A percentile compares a stretch with the other conserved stretches of the same genome.
These are phyloP conservation scores for Setaria viridis DNA, from an alignment of 202 grass and related monocot species.

Conservation along the genomic window DNA sequence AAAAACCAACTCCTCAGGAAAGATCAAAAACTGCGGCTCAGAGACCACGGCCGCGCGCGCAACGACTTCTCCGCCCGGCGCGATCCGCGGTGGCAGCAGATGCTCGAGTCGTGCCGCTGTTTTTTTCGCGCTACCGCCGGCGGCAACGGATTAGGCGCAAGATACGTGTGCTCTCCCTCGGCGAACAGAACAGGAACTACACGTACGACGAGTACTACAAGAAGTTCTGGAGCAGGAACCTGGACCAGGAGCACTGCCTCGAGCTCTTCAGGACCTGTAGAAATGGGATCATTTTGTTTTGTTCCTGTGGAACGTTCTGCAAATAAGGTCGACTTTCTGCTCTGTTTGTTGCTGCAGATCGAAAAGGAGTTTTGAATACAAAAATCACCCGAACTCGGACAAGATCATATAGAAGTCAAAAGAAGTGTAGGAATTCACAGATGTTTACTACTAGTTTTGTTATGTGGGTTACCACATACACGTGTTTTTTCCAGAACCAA, in stretches of 20 bases:
- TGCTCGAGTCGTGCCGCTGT: too few species aligned
- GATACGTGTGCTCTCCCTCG: too few species aligned
- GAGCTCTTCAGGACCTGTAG: slow-evolving; percentile 64
- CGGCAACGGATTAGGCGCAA: background rate
- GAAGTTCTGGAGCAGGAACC: slow-evolving; percentile 82
- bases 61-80: too few species aligned
- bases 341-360: background rate
- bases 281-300: background rate
- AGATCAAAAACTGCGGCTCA: too few species aligned
- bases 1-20: too few species aligned
- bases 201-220: slow-evolving; percentile 82
- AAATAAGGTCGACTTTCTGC: background rate
- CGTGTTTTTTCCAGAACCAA: background rate
- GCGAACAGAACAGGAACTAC: slow-evolving; percentile 50
- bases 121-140: too few species aligned
- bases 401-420: background rate
- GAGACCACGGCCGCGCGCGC: too few species aligned
- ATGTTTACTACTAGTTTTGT: background rate
- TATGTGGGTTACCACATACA: background rate
- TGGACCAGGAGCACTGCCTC: slow-evolving; percentile 81
- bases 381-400: too few species aligned
- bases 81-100: too few species aligned
- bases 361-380: background rate
- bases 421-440: background rate
- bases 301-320: background rate